A percentile compares a stretch with the other conserved stretches of the same genome.
These are phyloP conservation scores for Raffaelea albimanens DNA, from an alignment of 2,329 filamentous ascomycete genomes.

Conservation along the genomic window DNA sequence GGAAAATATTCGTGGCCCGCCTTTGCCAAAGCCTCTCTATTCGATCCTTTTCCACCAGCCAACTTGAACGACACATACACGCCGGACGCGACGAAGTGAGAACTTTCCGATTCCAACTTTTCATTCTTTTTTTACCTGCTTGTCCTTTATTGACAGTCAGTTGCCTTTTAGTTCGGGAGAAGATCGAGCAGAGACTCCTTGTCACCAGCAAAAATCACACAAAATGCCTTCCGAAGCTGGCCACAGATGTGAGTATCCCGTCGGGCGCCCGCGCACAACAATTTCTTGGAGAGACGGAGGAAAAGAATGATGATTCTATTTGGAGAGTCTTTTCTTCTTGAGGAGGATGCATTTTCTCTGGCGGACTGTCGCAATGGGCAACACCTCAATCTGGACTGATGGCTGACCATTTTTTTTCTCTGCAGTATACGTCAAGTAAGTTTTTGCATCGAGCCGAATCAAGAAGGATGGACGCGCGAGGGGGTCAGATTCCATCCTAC, in stretches of 20 bases:
- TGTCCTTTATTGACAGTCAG: conserved; percentile 26
- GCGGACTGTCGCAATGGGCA: too few species aligned
- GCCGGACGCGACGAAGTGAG: conserved; percentile 15
- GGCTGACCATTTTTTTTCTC: background rate
- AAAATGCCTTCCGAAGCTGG: conserved; percentile 84
- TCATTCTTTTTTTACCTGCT: conserved; percentile 26
- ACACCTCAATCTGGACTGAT: too few species aligned
- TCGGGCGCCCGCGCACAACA: background rate
- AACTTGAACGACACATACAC: conserved; percentile 12
- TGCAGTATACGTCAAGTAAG: conserved; percentile 83
- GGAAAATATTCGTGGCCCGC: conserved; percentile 13
- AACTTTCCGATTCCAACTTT: background rate
- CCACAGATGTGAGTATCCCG: conserved; percentile 68
- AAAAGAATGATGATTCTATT: too few species aligned
- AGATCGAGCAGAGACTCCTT: conserved; percentile 7
- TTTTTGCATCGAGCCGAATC: conserved; percentile 19
- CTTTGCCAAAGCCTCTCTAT: conserved; percentile 10
- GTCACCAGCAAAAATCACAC: conserved; percentile 22
- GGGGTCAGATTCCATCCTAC: too few species aligned
- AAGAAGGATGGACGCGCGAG: too few species aligned
- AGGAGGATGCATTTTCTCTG: too few species aligned
- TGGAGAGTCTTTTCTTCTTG: too few species aligned
- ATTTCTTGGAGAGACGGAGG: too few species aligned
- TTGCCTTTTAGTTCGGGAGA: conserved; percentile 16
- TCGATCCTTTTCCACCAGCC: conserved; percentile 10